Conservation (phyloP, 2,329 filamentous ascomycete species). For the Epichloe scottii region DNA sequence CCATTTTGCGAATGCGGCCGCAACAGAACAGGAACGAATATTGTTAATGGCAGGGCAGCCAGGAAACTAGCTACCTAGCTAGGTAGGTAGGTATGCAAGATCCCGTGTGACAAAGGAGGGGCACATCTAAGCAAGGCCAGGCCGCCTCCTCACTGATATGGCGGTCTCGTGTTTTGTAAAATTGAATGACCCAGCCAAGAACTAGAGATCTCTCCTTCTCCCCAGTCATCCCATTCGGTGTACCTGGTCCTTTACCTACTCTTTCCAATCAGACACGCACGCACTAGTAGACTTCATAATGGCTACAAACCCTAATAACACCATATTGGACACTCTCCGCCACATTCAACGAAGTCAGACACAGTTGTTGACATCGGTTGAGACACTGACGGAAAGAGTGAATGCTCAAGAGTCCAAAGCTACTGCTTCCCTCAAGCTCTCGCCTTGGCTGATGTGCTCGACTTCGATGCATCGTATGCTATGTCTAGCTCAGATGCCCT, state of each 20-base stretch:
- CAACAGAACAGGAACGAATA: no score
- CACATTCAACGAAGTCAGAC: conserved; percentile 31
- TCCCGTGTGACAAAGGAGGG: background rate
- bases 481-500: background rate
- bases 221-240: background rate
- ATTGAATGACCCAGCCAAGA: background rate
- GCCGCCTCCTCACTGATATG: background rate
- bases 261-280: background rate
- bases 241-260: background rate
- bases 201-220: background rate
- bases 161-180: background rate
- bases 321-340: conserved; percentile 20
- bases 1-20: no score
- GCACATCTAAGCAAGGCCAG: background rate
- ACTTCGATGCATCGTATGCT: background rate
- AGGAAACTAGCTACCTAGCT: background rate
- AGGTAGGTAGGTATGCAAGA: background rate
- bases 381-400: conserved; percentile 23
- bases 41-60: background rate
- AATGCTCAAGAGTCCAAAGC: conserved; percentile 7
- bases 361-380: conserved; percentile 27
- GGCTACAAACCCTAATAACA: conserved; percentile 5
- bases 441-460: background rate
- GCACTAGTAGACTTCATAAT: background rate
- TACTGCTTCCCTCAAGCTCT: conserved; percentile 4